Conservation (phyloP, 305 asterid genomes). For the Fraxinus xanthoxyloides region DNA sequence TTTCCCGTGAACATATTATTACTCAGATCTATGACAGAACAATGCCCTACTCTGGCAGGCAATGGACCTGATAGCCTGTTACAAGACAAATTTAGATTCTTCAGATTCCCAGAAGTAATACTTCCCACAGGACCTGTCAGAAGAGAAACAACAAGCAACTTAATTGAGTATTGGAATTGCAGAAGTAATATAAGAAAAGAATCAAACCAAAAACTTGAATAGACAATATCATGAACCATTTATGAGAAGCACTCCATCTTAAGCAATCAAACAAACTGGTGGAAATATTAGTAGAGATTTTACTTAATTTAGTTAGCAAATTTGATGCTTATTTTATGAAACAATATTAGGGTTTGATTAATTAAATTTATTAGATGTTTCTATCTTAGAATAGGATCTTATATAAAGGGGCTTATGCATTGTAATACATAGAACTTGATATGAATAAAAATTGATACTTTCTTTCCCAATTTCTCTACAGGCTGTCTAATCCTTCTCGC, state of each 20-base stretch:
- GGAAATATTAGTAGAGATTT: no score
- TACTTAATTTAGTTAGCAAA: no score
- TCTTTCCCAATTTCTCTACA: no score
- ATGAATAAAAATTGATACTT: no score
- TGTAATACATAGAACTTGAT: no score
- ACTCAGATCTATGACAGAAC: conserved; percentile 69
- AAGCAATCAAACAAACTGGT: not conserved
- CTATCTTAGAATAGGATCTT: no score
- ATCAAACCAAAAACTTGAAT: not conserved
- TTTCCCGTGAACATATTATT: conserved; percentile 65
- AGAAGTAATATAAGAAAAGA: not conserved
- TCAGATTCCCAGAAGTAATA: conserved; percentile 52
- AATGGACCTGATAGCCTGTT: conserved; percentile 70
- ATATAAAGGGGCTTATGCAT: no score
- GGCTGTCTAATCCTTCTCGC: no score
- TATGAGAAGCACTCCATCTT: not conserved
- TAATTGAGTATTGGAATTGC: not conserved
- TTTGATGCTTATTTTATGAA: no score
- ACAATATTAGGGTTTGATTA: no score
- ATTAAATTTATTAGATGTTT: no score
- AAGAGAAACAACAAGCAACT: conserved; percentile 22
- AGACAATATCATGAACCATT: not conserved
- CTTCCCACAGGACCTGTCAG: conserved; percentile 65
- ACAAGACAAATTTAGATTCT: conserved; percentile 63
- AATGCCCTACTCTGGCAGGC: conserved; percentile 64